Base-by-base conservation (phyloP, 1,284 basidiomycete genomes). In the Fistulina hepatica region DNA sequence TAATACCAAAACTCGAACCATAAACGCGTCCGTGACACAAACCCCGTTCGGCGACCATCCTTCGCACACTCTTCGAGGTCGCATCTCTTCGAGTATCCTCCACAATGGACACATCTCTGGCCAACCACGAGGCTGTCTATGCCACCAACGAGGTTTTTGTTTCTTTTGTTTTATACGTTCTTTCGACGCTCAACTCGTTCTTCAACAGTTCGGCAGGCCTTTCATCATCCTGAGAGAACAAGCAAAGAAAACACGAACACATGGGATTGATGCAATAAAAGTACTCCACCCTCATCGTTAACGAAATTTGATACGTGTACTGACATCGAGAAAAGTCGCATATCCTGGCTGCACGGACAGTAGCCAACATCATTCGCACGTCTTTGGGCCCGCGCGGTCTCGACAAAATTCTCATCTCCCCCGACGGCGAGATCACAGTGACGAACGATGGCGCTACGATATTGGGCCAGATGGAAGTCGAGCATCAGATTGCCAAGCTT, bases 401-500 rank as follows among this genome's bases (percentile, higher is more conserved):
- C 42, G 95, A 98, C 73, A 98, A 98, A 77, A 97, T 98, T 58
- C 76, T 98, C 55, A 97, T 98, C 56, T 93, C 90, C 27, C 83
- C 93, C 20, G 94, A 98, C 66, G 94, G 94, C 35, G 94, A 98
- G 54, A 98, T 98, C 52, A 97, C 92, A 34, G 94, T 98, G 32
- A 97, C 94, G 15, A 98, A 98, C 63, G 94, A 98, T 64, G 94
- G 94, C 35, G 94, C 94, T 10, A 97, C 92, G 15, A 97, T 97
- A 48, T 69, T 97, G 34, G 75, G 84, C 30, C 89, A 93, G 65
- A 94, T 94, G 90, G 88, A 97, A 63, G 91, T 98, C 35, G 94
- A 98, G 54, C 93, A 97, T 58, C 93, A 95, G 63, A 94, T 98
- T 54, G 94, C 94, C 43, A 97, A 95, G 64, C 75, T 99, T 31